Percentiles rank a stretch among this genome's conserved stretches.
These are phyloP conservation scores for Pichia kluyveri DNA, from an alignment of 805 yeast species.

Conservation along the genomic window DNA sequence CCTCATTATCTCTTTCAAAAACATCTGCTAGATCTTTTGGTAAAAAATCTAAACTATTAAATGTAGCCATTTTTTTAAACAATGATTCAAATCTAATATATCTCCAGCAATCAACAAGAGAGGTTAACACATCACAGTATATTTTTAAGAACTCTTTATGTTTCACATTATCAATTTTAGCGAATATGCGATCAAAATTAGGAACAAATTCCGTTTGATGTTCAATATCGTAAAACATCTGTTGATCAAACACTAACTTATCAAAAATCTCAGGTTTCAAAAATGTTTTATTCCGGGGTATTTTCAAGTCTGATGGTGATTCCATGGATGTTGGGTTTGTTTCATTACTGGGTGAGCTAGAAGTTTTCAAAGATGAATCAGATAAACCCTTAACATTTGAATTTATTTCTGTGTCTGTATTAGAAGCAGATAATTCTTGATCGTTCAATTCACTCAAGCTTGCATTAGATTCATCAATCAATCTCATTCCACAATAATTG, in stretches of 20 bases:
- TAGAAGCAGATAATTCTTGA: too few relatives aligned
- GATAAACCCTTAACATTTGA: too few relatives aligned
- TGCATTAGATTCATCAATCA: constrained; percentile 26
- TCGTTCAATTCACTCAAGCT: too few relatives aligned
- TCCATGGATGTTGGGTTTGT: too few relatives aligned
- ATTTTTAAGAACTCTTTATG: constrained; percentile 1
- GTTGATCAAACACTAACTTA: neutral
- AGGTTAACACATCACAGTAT: constrained; percentile 42
- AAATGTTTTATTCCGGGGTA: constrained; percentile 5
- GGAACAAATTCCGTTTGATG: neutral
- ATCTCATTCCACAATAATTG: constrained; percentile 71
- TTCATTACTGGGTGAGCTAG: too few relatives aligned
- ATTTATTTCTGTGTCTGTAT: too few relatives aligned
- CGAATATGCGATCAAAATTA: neutral
- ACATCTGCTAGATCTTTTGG: neutral
- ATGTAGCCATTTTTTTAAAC: constrained; percentile 32
- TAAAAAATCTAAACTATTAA: neutral
- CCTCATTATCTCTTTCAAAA: neutral
- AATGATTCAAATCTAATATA: constrained; percentile 59
- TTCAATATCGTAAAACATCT: neutral
- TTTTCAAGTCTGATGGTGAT: too few relatives aligned
- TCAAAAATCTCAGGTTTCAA: neutral
- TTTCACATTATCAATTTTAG: neutral
- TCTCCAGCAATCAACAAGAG: constrained; percentile 56
- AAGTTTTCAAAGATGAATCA: too few relatives aligned